Percentiles rank a stretch among this genome's conserved stretches.
These are phyloP conservation scores for Podospora comata DNA, from an alignment of 495 filamentous ascomycete species.

Conservation along the genomic window DNA sequence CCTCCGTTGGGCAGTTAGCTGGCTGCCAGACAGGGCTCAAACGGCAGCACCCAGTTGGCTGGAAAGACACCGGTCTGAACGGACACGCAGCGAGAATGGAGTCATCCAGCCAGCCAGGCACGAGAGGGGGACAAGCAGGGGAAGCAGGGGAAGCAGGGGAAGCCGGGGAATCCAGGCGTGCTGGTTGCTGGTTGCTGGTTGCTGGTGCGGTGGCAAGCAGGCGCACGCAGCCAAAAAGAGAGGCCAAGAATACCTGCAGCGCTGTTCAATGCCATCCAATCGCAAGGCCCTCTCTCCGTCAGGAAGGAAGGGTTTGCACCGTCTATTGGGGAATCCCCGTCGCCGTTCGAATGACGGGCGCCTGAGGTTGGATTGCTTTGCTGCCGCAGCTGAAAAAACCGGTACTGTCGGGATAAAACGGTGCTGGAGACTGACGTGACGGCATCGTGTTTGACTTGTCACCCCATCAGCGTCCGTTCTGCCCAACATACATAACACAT, in stretches of 20 bases:
- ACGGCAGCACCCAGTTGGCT: conserved; percentile 29
- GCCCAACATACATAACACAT: not conserved
- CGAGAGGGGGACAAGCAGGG: not conserved
- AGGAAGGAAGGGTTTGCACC: not conserved
- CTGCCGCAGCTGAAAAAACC: not conserved
- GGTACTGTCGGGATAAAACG: not conserved
- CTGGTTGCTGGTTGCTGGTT: conserved; percentile 5
- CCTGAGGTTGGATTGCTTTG: conserved; percentile 3
- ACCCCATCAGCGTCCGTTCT: not conserved
- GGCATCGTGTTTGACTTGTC: not conserved
- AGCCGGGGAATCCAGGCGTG: not conserved
- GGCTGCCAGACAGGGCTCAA: conserved; percentile 22
- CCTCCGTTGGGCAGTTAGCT: conserved; percentile 28
- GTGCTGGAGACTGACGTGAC: not conserved
- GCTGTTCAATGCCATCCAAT: not conserved
- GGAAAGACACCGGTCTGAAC: conserved; percentile 7
- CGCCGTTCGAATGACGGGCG: not conserved
- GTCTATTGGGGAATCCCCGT: not conserved
- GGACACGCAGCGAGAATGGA: not conserved
- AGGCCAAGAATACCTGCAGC: conserved; percentile 9
- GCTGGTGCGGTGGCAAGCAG: conserved; percentile 8
- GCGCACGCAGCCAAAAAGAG: conserved; percentile 5
- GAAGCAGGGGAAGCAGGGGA: not conserved
- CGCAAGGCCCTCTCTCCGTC: not conserved
- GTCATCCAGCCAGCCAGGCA: not conserved